A percentile compares a stretch with the other conserved stretches of the same genome.
phyloP scores from a whole-genome alignment of 768 basidiomycete genomes.

The Podaxis mareebaensis region DNA sequence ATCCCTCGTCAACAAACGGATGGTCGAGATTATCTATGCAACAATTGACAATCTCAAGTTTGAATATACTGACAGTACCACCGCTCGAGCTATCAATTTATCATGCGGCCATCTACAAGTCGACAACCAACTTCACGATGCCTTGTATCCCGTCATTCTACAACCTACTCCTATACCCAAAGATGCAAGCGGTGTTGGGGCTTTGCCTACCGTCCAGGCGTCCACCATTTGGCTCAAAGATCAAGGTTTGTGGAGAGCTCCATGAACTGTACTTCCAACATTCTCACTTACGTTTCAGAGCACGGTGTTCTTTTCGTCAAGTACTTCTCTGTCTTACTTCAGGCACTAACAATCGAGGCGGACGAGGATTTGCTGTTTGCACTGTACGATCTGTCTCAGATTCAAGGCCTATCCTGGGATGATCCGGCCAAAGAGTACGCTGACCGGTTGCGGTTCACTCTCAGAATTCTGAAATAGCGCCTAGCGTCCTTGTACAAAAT shows the following conservation, averaged over 20 bases:
- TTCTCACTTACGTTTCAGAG: constrained; percentile 45
- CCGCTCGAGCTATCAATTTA: constrained; percentile 78
- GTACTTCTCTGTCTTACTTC: constrained; percentile 91
- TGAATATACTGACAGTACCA: constrained; percentile 78
- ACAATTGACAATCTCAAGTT: constrained; percentile 78
- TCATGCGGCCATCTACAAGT: constrained; percentile 88
- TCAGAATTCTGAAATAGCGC: constrained; percentile 7
- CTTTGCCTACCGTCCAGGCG: constrained; percentile 85
- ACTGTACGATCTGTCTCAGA: constrained; percentile 87
- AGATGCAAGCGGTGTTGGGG: constrained; percentile 72
- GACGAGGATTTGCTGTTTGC: constrained; percentile 97
- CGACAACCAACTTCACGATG: constrained; percentile 98
- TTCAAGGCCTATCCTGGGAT: constrained; percentile 91
- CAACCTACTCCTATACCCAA: constrained; percentile 90
- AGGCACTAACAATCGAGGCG: constrained; percentile 93
- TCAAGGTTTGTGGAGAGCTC: constrained; percentile 55
- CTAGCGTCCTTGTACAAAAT: constrained; percentile 67
- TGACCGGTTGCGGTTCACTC: neutral
- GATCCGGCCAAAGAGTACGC: constrained; percentile 73
- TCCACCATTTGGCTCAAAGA: constrained; percentile 92
- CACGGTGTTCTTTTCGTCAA: constrained; percentile 98
- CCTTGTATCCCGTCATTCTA: constrained; percentile 89
- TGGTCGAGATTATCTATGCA: constrained; percentile 89
- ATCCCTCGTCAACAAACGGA: constrained; percentile 84
- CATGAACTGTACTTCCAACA: neutral